phyloP scores from a whole-genome alignment of 1,284 basidiomycete species.

The Xerocomus amazonicus region DNA sequence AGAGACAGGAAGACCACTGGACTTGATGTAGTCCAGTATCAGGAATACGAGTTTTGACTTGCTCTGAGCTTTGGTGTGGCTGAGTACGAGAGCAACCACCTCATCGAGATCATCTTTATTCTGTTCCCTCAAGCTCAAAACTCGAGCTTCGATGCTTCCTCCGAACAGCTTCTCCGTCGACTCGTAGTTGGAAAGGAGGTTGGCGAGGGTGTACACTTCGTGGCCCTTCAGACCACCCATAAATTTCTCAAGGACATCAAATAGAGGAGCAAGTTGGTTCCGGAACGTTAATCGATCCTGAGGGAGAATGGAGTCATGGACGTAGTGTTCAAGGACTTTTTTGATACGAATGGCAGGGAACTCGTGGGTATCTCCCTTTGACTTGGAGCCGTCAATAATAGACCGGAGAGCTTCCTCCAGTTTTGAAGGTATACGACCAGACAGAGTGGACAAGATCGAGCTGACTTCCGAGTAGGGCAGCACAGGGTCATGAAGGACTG shows the following conservation, averaged over 20 bases:
- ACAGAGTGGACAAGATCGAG: conserved; percentile 85
- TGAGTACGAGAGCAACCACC: conserved; percentile 84
- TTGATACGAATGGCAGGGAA: conserved; percentile 85
- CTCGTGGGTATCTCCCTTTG: conserved; percentile 67
- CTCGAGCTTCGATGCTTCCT: conserved; percentile 88
- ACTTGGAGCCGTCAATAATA: conserved; percentile 72
- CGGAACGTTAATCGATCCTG: conserved; percentile 80
- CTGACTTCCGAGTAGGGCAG: conserved; percentile 87
- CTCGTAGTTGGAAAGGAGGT: conserved; percentile 72
- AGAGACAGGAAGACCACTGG: conserved; percentile 67
- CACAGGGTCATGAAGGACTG: conserved; percentile 77
- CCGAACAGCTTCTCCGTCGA: conserved; percentile 91
- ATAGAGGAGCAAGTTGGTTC: conserved; percentile 67
- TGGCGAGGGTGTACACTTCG: conserved; percentile 74
- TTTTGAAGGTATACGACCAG: conserved; percentile 90
- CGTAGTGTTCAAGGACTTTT: conserved; percentile 81
- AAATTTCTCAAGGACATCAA: conserved; percentile 82
- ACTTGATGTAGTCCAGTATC: conserved; percentile 87
- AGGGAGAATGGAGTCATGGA: conserved; percentile 77
- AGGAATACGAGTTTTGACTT: conserved; percentile 88
- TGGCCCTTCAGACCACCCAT: conserved; percentile 83
- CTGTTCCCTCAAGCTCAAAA: conserved; percentile 88
- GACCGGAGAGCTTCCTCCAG: conserved; percentile 86
- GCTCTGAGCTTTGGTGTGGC: conserved; percentile 92
- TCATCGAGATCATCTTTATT: conserved; percentile 91